A percentile compares a stretch with the other conserved stretches of the same genome.
phyloP scores from a whole-genome alignment of 2,329 filamentous ascomycete species.

The Sclerotinia sclerotiorum region DNA sequence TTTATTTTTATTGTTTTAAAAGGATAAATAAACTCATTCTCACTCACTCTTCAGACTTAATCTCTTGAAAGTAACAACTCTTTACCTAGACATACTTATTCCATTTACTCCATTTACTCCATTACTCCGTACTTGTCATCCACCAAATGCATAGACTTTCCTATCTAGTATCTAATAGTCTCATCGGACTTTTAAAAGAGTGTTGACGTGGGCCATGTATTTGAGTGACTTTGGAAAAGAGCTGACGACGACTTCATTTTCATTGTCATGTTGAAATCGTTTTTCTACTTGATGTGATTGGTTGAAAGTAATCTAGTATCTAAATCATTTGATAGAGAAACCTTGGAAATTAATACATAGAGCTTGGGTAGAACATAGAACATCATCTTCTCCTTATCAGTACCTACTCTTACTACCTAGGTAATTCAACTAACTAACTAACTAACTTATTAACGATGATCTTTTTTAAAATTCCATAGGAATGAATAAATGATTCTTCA shows the following conservation, averaged over 20 bases:
- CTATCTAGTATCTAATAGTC: neutral
- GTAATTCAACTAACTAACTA: neutral
- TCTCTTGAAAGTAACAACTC: too few relatives aligned
- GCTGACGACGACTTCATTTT: constrained; percentile 21
- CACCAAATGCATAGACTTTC: neutral
- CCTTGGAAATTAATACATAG: neutral
- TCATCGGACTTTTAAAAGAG: neutral
- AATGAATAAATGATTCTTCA: neutral
- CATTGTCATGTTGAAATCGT: neutral
- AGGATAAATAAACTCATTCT: neutral
- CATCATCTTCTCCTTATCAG: neutral
- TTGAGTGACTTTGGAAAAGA: neutral
- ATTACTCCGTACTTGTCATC: too few relatives aligned
- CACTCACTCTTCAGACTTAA: too few relatives aligned
- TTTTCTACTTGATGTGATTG: neutral
- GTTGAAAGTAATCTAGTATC: neutral
- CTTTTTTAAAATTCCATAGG: neutral
- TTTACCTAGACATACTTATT: too few relatives aligned
- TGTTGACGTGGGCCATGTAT: neutral
- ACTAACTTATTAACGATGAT: neutral
- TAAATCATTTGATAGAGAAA: too few relatives aligned
- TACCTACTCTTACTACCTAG: too few relatives aligned
- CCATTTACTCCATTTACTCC: too few relatives aligned
- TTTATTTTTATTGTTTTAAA: too few relatives aligned
- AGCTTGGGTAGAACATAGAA: too few relatives aligned